phyloP scores from a whole-genome alignment of 805 yeast species.

The Saccharomycopsis javanensis region DNA sequence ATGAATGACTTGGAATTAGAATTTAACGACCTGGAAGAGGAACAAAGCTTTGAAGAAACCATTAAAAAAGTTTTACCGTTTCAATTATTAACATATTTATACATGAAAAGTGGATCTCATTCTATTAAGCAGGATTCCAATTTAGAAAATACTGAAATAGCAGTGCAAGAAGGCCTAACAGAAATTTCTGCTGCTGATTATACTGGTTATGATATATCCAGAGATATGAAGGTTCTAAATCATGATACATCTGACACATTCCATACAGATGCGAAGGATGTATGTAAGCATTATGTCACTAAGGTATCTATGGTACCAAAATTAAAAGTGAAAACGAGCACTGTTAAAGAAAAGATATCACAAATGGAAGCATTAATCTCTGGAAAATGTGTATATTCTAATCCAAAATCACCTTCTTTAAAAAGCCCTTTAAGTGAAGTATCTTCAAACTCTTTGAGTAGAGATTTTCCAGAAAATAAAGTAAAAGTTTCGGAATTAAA shows the following conservation, averaged over 20 bases:
- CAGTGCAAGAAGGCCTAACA: neutral
- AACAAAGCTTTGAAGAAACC: neutral
- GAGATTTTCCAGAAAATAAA: constrained; percentile 5
- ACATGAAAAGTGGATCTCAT: neutral
- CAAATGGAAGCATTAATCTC: constrained; percentile 19
- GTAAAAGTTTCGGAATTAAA: constrained; percentile 53
- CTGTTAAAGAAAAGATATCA: constrained; percentile 17
- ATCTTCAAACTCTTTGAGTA: neutral
- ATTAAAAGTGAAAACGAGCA: constrained; percentile 2
- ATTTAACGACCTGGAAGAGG: neutral
- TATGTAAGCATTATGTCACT: neutral
- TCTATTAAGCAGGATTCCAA: neutral
- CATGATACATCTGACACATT: neutral
- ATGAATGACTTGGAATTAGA: neutral
- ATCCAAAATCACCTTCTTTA: constrained; percentile 1
- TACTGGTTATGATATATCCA: neutral
- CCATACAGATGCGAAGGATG: neutral
- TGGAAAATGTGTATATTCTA: neutral
- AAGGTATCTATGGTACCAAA: constrained; percentile 16
- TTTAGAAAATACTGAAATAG: neutral
- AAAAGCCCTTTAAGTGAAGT: neutral
- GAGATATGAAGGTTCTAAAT: neutral
- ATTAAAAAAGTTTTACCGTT: neutral
- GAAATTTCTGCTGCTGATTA: neutral
- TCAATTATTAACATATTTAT: neutral